Evolutionary conservation across 306 rosid genomes (phyloP).

Genomic region (Oxytropis ochrocephala): DNA sequence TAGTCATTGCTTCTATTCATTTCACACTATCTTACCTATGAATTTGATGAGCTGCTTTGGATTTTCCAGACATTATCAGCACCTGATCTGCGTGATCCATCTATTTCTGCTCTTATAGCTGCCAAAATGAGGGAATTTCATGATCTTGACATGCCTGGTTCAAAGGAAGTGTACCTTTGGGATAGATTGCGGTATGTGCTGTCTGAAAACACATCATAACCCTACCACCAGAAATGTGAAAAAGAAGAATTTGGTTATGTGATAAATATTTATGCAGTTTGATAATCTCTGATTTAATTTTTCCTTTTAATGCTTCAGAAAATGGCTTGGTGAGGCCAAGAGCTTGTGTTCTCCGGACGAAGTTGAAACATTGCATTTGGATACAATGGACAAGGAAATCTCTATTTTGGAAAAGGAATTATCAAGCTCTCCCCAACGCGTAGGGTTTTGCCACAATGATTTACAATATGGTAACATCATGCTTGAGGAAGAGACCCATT

Average conservation of each 20-base stretch:
- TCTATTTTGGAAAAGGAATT: conserved; percentile 44
- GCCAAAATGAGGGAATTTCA: conserved; percentile 76
- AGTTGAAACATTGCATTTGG: conserved; percentile 42
- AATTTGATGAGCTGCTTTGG: conserved; percentile 8
- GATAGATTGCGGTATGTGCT: conserved; percentile 54
- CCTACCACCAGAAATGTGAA: not conserved
- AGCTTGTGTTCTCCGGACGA: conserved; percentile 47
- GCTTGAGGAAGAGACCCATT: conserved; percentile 58
- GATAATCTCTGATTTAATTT: not conserved
- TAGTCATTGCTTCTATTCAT: not conserved
- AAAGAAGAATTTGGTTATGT: not conserved
- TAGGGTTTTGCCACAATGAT: conserved; percentile 84
- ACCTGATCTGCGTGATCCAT: conserved; percentile 57
- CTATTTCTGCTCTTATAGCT: conserved; percentile 63
- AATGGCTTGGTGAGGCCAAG: conserved; percentile 55
- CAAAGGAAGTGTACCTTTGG: conserved; percentile 60
- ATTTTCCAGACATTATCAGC: conserved; percentile 68
- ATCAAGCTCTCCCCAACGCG: conserved; percentile 20
- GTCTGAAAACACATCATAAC: not conserved
- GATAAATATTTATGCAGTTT: not conserved
- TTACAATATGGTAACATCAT: conserved; percentile 82
- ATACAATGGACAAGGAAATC: conserved; percentile 49
- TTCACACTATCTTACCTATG: not conserved
- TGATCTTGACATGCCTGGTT: conserved; percentile 68
- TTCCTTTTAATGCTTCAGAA: conserved; percentile 36